Base-by-base conservation (phyloP, 345 rosid genomes). In the Carallia pectinifolia region DNA sequence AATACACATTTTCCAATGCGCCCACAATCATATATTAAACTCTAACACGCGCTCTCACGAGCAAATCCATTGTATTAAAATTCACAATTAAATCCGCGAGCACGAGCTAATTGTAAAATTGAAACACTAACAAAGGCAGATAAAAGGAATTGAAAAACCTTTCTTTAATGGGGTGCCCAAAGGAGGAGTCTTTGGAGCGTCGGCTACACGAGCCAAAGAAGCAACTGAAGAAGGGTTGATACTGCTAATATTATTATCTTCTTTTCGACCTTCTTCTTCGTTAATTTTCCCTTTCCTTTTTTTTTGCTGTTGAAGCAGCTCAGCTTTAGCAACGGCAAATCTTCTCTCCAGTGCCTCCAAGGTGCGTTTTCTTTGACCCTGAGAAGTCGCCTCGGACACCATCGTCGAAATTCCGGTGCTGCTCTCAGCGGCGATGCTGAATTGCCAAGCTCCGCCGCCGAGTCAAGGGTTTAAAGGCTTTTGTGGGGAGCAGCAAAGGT, bases 281-380 rank as follows among this genome's bases (percentile, higher is more conserved):
- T 37, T 9, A 8, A 58, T 6, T 39, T 56, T 77, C 66, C 65
- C 80, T 66, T 77, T 79, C 54, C 50, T 78, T 79, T 73, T 86
- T 58, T 80, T 82, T 53, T 79, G 81, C 58, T 82, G 81, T 58
- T 82, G 86, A 74, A 81, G 78, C 66, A 79, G 75, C 80, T 88
- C 91, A 7, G 90, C 86, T 83, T 80, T 79, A 31, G 86, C 89
- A 54, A 67, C 71, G 18, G 81, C 86, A 61, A 84, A 83, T 71
- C 94, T 78, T 67, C 86, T 74, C 71, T 88, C 87, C 53, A 90
- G 68, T 4, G 92, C 94, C 52, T 83, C 89, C 80, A 84, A 73
- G 33, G 87, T 69, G 16, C 84, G 81, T 58, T 77, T 80, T 65
- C 76, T 82, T 72, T 84, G 87, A 67, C 79, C 85, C 59, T 80